Evolutionary conservation across 148 eudicot species (phyloP).

Genomic region (Rhododendron griersonianum): DNA sequence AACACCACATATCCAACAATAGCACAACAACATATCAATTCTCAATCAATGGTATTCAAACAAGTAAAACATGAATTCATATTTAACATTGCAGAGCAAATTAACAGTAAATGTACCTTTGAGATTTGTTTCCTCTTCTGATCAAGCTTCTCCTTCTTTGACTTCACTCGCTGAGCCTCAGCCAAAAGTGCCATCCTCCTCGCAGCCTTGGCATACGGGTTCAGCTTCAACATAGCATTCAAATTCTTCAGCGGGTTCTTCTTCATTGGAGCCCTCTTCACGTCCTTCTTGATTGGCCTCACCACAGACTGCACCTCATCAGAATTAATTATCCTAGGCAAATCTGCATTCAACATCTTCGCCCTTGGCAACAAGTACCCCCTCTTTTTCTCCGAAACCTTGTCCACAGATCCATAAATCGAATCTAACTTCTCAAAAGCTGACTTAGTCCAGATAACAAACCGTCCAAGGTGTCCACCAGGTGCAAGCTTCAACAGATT

Average conservation of each 20-base stretch:
- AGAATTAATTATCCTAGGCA: conserved; percentile 77
- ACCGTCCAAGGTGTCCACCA: conserved; percentile 85
- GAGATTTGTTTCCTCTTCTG: conserved; percentile 62
- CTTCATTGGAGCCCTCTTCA: conserved; percentile 69
- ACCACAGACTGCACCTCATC: conserved; percentile 89
- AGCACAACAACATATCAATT: neutral
- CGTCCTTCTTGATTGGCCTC: conserved; percentile 70
- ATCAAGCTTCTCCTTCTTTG: conserved; percentile 66
- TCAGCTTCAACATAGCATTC: conserved; percentile 69
- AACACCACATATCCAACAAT: neutral
- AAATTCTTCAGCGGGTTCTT: conserved; percentile 89
- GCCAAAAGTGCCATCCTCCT: conserved; percentile 77
- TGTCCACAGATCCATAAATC: conserved; percentile 72
- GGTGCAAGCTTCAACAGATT: conserved; percentile 81
- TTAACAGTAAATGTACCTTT: conserved; percentile 34
- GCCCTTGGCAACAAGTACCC: conserved; percentile 67
- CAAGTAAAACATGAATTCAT: neutral
- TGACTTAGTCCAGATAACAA: conserved; percentile 76
- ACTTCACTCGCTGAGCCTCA: conserved; percentile 64
- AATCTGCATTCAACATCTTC: conserved; percentile 78
- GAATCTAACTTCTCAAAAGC: conserved; percentile 79
- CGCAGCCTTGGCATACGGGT: conserved; percentile 85
- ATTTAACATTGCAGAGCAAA: neutral
- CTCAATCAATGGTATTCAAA: neutral
- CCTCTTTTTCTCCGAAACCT: conserved; percentile 67